These are phyloP conservation scores for Trametes cingulata DNA, from an alignment of 768 basidiomycete species.

Conservation along the genomic window DNA sequence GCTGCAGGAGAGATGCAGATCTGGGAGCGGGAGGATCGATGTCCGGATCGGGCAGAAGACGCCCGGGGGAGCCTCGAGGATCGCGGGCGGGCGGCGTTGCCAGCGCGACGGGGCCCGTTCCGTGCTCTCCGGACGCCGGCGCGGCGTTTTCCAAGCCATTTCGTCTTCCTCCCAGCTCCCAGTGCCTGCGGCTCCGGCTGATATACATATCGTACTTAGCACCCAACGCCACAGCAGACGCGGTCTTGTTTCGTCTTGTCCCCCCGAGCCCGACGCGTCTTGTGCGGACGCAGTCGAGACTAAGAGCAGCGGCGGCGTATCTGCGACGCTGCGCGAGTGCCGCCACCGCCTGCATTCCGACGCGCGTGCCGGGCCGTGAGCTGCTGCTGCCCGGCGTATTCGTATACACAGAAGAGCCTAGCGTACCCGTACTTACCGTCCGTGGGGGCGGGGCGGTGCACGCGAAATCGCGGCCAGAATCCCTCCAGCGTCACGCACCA, in stretches of 20 bases:
- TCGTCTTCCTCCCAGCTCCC: background rate
- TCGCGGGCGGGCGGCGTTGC: slow-evolving; percentile 3
- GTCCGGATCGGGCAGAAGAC: slow-evolving; percentile 3
- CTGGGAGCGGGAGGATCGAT: slow-evolving; percentile 10
- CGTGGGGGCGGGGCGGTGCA: slow-evolving; percentile 10
- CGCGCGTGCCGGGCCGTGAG: background rate
- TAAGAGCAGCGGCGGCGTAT: background rate
- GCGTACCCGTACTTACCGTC: too few species aligned
- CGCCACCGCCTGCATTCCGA: background rate
- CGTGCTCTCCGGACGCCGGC: background rate
- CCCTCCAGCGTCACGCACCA: background rate
- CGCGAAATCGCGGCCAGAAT: background rate
- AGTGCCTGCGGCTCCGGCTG: background rate
- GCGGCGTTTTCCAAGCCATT: background rate
- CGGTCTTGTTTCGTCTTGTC: background rate
- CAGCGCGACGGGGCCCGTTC: slow-evolving; percentile 9
- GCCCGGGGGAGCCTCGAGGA: slow-evolving; percentile 10
- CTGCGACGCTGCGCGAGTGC: background rate
- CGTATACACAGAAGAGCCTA: background rate
- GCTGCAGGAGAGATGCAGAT: background rate
- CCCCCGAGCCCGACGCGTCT: background rate
- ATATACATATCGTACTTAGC: too few species aligned
- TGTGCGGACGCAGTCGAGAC: background rate
- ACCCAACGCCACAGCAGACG: background rate
- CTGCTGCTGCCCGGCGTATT: background rate